Evolutionary conservation across 1,284 basidiomycete genomes (phyloP).

Genomic region (Phellopilus nigrolimitatus): DNA sequence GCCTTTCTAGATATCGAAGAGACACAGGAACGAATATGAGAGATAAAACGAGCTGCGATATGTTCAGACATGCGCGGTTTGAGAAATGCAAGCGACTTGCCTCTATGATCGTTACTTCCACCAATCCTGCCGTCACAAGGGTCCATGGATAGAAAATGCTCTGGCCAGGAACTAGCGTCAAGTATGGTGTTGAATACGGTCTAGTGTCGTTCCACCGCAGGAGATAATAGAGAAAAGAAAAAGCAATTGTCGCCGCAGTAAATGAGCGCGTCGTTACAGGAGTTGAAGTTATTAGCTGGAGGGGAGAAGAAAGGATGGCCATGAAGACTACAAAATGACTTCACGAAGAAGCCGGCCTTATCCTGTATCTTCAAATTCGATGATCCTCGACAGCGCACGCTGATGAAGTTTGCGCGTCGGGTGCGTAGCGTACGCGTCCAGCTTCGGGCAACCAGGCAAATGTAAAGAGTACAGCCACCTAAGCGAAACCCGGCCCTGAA

Average conservation of each 20-base stretch:
- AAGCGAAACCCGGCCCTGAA: constrained; percentile 30
- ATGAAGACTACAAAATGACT: constrained; percentile 41
- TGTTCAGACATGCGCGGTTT: constrained; percentile 9
- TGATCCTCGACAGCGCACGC: not conserved
- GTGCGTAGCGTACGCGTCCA: too few relatives aligned
- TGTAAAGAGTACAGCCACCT: constrained; percentile 48
- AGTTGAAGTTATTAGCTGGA: constrained; percentile 62
- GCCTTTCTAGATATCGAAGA: constrained; percentile 84
- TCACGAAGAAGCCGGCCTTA: not conserved
- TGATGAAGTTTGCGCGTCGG: constrained; percentile 20
- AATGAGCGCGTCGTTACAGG: constrained; percentile 79
- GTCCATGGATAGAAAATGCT: constrained; percentile 93
- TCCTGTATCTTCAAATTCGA: constrained; percentile 80
- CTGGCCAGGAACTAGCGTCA: constrained; percentile 81
- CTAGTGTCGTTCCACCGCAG: constrained; percentile 50
- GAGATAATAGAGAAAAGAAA: constrained; percentile 63
- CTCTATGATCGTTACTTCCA: constrained; percentile 83
- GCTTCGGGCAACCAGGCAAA: not conserved
- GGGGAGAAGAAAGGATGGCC: constrained; percentile 69
- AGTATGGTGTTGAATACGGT: constrained; percentile 57
- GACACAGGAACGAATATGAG: constrained; percentile 78
- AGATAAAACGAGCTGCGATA: constrained; percentile 67
- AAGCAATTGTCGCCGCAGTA: constrained; percentile 61
- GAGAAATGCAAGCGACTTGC: constrained; percentile 53
- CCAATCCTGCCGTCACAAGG: constrained; percentile 79